Evolutionary conservation across 2,329 filamentous ascomycete species (phyloP), one percentile per base, ranked within the genome.

Genomic region (Tolypocladium ovalisporum): DNA sequence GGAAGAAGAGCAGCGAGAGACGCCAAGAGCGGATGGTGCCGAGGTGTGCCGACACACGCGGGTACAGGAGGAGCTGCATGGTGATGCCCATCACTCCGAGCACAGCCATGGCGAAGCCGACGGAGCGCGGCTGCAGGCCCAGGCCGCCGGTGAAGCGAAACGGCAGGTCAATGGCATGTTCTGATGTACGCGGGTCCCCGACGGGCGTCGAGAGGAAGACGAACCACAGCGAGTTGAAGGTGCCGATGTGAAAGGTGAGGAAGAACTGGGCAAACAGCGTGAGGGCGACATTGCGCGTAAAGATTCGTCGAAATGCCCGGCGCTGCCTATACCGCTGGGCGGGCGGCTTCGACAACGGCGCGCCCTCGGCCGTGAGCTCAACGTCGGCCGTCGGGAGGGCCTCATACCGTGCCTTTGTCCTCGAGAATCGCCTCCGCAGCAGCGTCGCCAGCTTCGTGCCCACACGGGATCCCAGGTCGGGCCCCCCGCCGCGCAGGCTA

Each of bases 91-190:
- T 84, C 54, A 82, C 72, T 10, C 89, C 90, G 19, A 94, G 79
- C 55, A 88, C 85, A 2, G 89, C 85, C 75, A 92, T 90, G 5
- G 88, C 87, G 49, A 89, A 73, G n/a, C 89, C 89, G 36, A 94
- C 87, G 2, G 82, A 80, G 1, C 81, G 78, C 0, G 88, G 85
- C 0, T 82, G 81, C 55, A 94, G 79, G n/a, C 88, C 88, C 0
- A 94, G 76, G 2, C 90, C 90, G 34, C 89, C 88, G 0, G 85
- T 84, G 66, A 91, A 91, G 60, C 79, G 71, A 65, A 87, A 83
- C 0, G 84, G 78, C 58, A 80, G 70, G 60, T 70, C 62, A 1
- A 60, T 60, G n/a, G 69, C 63, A 35, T 68, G 66, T 1, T 67
- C 61, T 0, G 71, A 71, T 0, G 69, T 61, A 13, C 63, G 44